Evolutionary conservation across 1,284 basidiomycete genomes (phyloP).

Genomic region (Cryptococcus neoformans): DNA sequence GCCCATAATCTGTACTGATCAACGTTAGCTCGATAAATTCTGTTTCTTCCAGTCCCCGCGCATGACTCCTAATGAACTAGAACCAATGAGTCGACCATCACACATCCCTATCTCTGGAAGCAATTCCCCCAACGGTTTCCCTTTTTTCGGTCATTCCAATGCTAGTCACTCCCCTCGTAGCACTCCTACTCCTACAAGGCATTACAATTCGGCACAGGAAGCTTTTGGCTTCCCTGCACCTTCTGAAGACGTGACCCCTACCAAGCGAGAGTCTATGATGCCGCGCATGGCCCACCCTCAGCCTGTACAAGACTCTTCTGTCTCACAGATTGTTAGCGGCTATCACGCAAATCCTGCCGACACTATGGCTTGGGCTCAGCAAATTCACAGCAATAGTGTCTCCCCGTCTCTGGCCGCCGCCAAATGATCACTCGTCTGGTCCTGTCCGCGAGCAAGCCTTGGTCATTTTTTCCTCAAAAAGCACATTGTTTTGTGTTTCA

Average conservation of each 20-base stretch:
- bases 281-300: neutral
- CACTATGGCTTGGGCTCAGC: slow-evolving; percentile 6
- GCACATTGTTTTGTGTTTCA: neutral
- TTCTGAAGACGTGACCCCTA: neutral
- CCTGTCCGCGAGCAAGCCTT: neutral
- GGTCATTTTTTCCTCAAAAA: too few species aligned
- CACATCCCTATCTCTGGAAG: slow-evolving; percentile 23
- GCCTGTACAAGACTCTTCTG: neutral
- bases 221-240: slow-evolving; percentile 21
- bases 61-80: slow-evolving; percentile 23
- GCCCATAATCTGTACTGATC: neutral
- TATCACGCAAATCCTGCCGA: slow-evolving; percentile 9
- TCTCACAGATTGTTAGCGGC: slow-evolving; percentile 1
- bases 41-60: slow-evolving; percentile 49
- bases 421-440: neutral
- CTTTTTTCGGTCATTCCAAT: slow-evolving; percentile 22
- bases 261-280: neutral
- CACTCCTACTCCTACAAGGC: slow-evolving; percentile 18
- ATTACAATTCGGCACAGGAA: slow-evolving; percentile 26
- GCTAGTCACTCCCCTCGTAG: slow-evolving; percentile 22
- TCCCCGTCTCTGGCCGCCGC: slow-evolving; percentile 12
- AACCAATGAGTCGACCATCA: slow-evolving; percentile 14
- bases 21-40: slow-evolving; percentile 42
- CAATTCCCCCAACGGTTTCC: slow-evolving; percentile 31
- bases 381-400: slow-evolving; percentile 5